Evolutionary conservation across 495 filamentous ascomycete species (phyloP), one percentile per base, ranked within the genome.

Genomic region (Hypoxylon perforatum): DNA sequence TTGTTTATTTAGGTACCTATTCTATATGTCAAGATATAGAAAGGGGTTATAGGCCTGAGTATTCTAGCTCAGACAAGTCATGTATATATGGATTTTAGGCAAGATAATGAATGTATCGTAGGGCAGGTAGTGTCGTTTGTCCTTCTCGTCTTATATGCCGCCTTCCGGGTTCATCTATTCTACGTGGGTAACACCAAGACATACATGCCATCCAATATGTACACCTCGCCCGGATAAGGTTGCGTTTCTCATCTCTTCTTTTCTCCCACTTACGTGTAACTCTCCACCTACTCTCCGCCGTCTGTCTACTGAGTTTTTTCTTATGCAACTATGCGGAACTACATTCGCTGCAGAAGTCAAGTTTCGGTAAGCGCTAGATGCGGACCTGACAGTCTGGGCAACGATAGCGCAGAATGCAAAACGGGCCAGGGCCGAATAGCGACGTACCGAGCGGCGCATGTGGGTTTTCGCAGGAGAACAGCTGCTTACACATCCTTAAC

Each of bases 401-500:
- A 33, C 21, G 58, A 53, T 51, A 28, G 49, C 57, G 49, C 39
- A 23, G 22, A 38, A 38, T 12, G 14, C 3, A 38, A 35, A 54
- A 49, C 22, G 38, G 47, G 28, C 36, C 35, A 52, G 46, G 28
- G 35, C 52, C 59, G 59, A 57, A 57, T 64, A 14, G 54, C 55
- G 62, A 45, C 62, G 57, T 53, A 46, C 61, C 52, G 39, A 3
- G 12, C 12, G 14, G 12, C 12, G 14, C 35, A 42, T 42, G 6
- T 42, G 41, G 5, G 1, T 15, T 44, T n/a, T n/a, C n/a, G n/a
- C n/a, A n/a, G n/a, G n/a, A n/a, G n/a, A n/a, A n/a, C n/a, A n/a
- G n/a, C 19, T 69, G 66, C 66, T 69, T 69, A 69, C 61, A 60
- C 45, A 64, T 69, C 22, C 48, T 60, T 64, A 61, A 50, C 60